Evolutionary conservation across 2,329 filamentous ascomycete genomes (phyloP), one percentile per base, ranked within the genome.

Genomic region (Aspergillus sp.): DNA sequence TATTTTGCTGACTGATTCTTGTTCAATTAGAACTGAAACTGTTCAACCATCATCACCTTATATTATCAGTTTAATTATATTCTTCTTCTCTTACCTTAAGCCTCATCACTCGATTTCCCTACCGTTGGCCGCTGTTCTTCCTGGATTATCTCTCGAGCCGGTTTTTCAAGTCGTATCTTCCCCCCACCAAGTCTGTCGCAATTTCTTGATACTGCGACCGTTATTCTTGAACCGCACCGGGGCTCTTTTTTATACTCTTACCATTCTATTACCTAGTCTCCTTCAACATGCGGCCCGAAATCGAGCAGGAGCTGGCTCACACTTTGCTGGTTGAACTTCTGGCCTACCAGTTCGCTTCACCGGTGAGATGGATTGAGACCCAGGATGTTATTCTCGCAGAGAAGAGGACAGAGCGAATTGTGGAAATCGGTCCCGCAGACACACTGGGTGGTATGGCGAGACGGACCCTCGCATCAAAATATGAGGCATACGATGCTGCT

Each of bases 341-440:
- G 70, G 95, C 95, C 83, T 99, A 98, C 81, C 95, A 99, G 78
- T 99, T 99, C 79, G 95, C 95, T 72, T 98, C 94, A 57, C 95
- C 95, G 54, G 95, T 99, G 71, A 89, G 95, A 88, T 99, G 95
- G 95, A 99, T 99, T 80, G 95, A 99, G 82, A 99, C 95, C 58
- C 95, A 99, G 82, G 95, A 99, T 94, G 95, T 99, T 71, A 95
- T 99, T 74, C 90, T 99, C 70, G 94, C 90, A 66, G 92, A 98
- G 80, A 95, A 96, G 82, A 90, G 88, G 55, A 96, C 95, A 54
- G 95, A 99, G 85, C 89, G 95, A 75, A 96, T 99, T 74, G 95
- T 99, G 71, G 95, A 99, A 80, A 90, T 99, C 70, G 95, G 95
- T 76, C 95, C 95, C 25, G 93, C 94, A 71, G 94, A 99, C 79